Percentiles rank a stretch among this genome's conserved stretches.
These are phyloP conservation scores for Candida buenavistaensis DNA, from an alignment of 1,139 yeast species.

Conservation along the genomic window DNA sequence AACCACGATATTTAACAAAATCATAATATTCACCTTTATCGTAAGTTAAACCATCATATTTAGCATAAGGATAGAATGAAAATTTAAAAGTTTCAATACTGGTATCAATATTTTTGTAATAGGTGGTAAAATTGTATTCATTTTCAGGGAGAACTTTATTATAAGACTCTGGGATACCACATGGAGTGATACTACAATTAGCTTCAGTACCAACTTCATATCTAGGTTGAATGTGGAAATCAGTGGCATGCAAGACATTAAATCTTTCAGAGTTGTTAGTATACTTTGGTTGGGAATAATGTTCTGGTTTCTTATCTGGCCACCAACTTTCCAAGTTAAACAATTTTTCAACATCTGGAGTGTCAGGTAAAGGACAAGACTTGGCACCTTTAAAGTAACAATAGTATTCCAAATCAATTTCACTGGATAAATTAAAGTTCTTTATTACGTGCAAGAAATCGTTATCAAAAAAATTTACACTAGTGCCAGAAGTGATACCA, in stretches of 20 bases:
- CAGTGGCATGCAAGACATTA: slow-evolving; percentile 66
- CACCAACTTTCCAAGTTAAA: slow-evolving; percentile 30
- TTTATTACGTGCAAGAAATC: slow-evolving; percentile 39
- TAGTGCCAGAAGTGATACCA: slow-evolving; percentile 21
- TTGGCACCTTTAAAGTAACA: slow-evolving; percentile 29
- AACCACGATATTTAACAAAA: slow-evolving; percentile 36
- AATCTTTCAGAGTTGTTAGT: slow-evolving; percentile 27
- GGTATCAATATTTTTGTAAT: no score
- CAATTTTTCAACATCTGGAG: slow-evolving; percentile 25
- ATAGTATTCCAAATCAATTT: slow-evolving; percentile 34
- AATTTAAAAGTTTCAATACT: slow-evolving; percentile 26
- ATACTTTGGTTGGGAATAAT: slow-evolving; percentile 26
- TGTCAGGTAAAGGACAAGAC: slow-evolving; percentile 30
- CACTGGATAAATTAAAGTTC: slow-evolving; percentile 36
- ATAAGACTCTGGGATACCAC: slow-evolving; percentile 46
- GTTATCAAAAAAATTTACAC: slow-evolving; percentile 38
- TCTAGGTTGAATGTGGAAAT: slow-evolving; percentile 60
- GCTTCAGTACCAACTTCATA: slow-evolving; percentile 63
- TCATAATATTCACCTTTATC: slow-evolving; percentile 42
- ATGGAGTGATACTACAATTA: slow-evolving; percentile 57
- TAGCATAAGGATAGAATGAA: slow-evolving; percentile 18
- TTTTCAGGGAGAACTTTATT: slow-evolving; percentile 29
- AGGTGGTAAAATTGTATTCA: slow-evolving; percentile 33
- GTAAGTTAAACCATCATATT: slow-evolving; percentile 37
- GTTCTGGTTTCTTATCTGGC: slow-evolving; percentile 29